Percentiles rank a stretch among this genome's conserved stretches.
These are phyloP conservation scores for Spathaspora arborariae DNA, from an alignment of 805 yeast species.

Conservation along the genomic window DNA sequence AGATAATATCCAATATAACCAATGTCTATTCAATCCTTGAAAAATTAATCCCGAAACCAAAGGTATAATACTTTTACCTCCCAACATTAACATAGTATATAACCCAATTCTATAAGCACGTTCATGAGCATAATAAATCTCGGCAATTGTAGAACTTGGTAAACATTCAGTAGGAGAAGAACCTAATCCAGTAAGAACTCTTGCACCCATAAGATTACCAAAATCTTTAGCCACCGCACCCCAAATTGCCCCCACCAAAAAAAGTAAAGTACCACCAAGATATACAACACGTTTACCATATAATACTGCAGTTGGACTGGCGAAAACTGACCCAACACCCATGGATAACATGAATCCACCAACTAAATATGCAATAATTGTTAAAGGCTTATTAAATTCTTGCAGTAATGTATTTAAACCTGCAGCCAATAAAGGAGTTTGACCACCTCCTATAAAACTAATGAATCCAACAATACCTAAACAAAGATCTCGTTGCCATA, in stretches of 20 bases:
- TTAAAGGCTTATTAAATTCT: constrained; percentile 41
- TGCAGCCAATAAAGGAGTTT: constrained; percentile 57
- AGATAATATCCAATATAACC: constrained; percentile 59
- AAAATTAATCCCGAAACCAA: constrained; percentile 53
- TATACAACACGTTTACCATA: constrained; percentile 59
- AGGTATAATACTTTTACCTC: constrained; percentile 60
- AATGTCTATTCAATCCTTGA: constrained; percentile 46
- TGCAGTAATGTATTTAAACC: constrained; percentile 40
- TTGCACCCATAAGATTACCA: constrained; percentile 52
- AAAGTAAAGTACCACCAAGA: constrained; percentile 43
- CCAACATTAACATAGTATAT: constrained; percentile 54
- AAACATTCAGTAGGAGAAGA: constrained; percentile 59
- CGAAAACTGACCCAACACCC: constrained; percentile 56
- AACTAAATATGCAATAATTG: constrained; percentile 48
- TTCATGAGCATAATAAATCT: constrained; percentile 57
- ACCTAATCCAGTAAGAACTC: constrained; percentile 57
- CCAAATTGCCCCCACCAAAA: constrained; percentile 52
- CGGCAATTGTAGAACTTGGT: constrained; percentile 59
- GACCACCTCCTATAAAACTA: constrained; percentile 60
- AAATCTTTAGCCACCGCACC: constrained; percentile 48
- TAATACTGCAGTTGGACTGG: constrained; percentile 54
- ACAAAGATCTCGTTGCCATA: constrained; percentile 54
- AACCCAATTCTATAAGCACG: constrained; percentile 58
- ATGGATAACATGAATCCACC: constrained; percentile 57
- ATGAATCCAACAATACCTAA: constrained; percentile 52